These are phyloP conservation scores for Aspergillus homomorphus DNA, from an alignment of 495 filamentous ascomycete species.

Conservation along the genomic window DNA sequence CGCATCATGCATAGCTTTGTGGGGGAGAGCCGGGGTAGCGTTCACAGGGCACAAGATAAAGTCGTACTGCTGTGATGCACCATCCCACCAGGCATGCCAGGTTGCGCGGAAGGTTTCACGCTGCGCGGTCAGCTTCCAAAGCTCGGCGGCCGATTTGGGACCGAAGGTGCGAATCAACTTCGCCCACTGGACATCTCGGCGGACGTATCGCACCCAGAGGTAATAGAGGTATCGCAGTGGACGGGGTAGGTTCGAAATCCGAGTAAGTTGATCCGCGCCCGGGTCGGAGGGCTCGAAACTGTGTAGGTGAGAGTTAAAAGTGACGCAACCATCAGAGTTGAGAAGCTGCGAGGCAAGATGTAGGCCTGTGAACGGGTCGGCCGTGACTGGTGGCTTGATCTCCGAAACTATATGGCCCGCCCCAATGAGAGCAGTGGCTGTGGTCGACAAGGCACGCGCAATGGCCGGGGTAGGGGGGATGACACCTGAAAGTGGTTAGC, in stretches of 20 bases:
- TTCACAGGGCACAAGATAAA: constrained; percentile 83
- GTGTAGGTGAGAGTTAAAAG: constrained; percentile 73
- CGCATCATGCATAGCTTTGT: constrained; percentile 80
- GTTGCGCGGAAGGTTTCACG: constrained; percentile 72
- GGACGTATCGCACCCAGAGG: constrained; percentile 80
- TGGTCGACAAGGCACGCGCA: constrained; percentile 66
- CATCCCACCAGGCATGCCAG: constrained; percentile 83
- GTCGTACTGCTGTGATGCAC: constrained; percentile 62
- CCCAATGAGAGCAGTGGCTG: constrained; percentile 61
- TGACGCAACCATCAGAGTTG: constrained; percentile 81
- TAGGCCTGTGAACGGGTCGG: constrained; percentile 67
- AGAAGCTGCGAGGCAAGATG: constrained; percentile 80
- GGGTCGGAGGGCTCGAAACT: constrained; percentile 77
- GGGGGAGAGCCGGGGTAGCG: constrained; percentile 85
- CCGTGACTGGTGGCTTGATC: constrained; percentile 59
- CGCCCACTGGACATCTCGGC: constrained; percentile 73
- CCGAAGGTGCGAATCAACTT: constrained; percentile 69
- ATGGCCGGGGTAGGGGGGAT: constrained; percentile 87
- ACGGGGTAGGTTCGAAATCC: constrained; percentile 68
- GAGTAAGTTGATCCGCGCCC: constrained; percentile 70
- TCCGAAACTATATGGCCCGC: constrained; percentile 77
- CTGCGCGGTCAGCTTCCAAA: constrained; percentile 76
- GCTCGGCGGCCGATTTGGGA: constrained; percentile 64
- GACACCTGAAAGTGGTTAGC: constrained; percentile 48
- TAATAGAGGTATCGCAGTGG: constrained; percentile 84